Base-by-base conservation (phyloP, 1,284 basidiomycete species). In the Neotropicomus parvogracilis region DNA sequence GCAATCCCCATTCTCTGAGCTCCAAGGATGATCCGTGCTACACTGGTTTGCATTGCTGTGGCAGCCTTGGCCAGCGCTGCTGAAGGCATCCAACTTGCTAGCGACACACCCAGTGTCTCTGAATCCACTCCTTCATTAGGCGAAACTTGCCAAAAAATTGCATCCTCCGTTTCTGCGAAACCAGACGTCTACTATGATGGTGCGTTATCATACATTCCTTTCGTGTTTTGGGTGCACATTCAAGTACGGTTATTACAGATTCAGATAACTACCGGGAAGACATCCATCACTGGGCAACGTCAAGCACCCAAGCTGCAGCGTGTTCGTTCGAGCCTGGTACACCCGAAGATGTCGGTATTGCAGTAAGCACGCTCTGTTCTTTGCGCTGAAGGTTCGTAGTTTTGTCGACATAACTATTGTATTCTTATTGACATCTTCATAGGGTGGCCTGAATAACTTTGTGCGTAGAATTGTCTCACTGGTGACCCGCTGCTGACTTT, bases 291-390 rank as follows among this genome's bases (percentile, higher is more conserved):
- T 79, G 72, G 72, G 69, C 71, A 1, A 58, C 56, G 11, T 77
- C 78, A 3, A 78, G 73, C 51, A 55, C 65, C 0, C 69, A 76
- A 46, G 1, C 24, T 0, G 60, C 79, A 1, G 60, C 66, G 1
- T 81, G 80, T 56, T 72, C 73, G 13, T 78, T 81, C 6, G 74
- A 78, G 53, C 78, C 78, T 3, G 75, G 72, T 8, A 73, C 70
- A 0, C 57, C 70, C 0, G 62, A 64, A n/a, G 80, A 78, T 56
- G 65, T 78, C 38, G 72, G 48, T 54, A 17, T 57, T 20, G 75
- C 73, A 32, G 79, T 77, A 60, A 58, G 70, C 43, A 29, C 6
- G 3, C 17, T 34, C 34, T n/a, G 75, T 70, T 48, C 0, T 60
- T 48, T 17, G 1, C 7, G n/a, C n/a, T n/a, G n/a, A n/a, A n/a